phyloP scores from a whole-genome alignment of 345 rosid genomes.

The Melastoma malabathricum region DNA sequence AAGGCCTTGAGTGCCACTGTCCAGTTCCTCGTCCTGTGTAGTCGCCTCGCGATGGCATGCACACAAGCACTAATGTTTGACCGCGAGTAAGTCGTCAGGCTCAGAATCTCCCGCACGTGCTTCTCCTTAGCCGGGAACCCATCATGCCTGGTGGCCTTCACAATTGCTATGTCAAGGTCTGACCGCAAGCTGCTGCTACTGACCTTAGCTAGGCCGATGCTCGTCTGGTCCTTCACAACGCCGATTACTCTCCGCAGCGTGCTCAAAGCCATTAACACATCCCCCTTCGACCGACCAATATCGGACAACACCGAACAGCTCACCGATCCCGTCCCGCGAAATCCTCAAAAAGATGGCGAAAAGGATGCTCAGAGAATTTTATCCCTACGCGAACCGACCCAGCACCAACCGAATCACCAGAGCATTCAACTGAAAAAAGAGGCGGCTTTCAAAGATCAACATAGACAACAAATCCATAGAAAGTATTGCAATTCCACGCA shows the following conservation, averaged over 20 bases:
- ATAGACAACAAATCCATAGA: too few relatives aligned
- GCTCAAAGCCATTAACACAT: slow-evolving; percentile 50
- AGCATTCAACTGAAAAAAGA: too few relatives aligned
- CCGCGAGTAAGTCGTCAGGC: slow-evolving; percentile 61
- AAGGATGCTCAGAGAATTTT: neutral
- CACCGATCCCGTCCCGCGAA: neutral
- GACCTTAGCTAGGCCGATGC: slow-evolving; percentile 79
- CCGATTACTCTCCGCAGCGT: slow-evolving; percentile 60
- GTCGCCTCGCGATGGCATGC: slow-evolving; percentile 40
- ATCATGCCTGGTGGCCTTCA: slow-evolving; percentile 83
- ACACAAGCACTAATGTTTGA: slow-evolving; percentile 43
- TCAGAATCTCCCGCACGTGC: slow-evolving; percentile 56
- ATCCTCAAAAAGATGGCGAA: neutral
- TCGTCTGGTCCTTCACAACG: slow-evolving; percentile 79
- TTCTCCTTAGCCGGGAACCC: slow-evolving; percentile 76
- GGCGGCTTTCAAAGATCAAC: too few relatives aligned
- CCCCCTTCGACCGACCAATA: neutral
- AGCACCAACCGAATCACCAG: too few relatives aligned
- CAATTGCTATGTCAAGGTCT: slow-evolving; percentile 73
- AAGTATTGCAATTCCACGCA: too few relatives aligned
- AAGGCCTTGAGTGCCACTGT: slow-evolving; percentile 76
- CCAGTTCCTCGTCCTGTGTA: slow-evolving; percentile 80
- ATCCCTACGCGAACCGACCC: too few relatives aligned
- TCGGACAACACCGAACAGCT: too few relatives aligned
- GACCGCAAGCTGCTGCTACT: slow-evolving; percentile 49